phyloP scores from a whole-genome alignment of 352 stramenopile species.

The Pythium brachiatum region DNA sequence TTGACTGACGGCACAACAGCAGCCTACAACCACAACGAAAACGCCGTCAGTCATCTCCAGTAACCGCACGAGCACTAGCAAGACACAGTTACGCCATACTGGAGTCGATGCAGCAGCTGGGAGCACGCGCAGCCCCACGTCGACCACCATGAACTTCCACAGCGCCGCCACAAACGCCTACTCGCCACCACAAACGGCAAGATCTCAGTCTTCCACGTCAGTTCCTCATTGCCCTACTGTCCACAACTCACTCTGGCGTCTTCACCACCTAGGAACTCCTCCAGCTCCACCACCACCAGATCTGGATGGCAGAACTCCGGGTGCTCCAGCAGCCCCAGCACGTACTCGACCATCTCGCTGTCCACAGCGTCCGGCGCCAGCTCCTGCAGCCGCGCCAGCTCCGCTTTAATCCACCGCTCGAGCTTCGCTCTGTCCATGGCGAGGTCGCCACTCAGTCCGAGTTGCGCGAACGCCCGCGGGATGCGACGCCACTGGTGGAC shows the following conservation, averaged over 20 bases:
- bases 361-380: conserved; percentile 32
- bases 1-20: not conserved
- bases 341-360: conserved; percentile 62
- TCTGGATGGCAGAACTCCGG: conserved; percentile 72
- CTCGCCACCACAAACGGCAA: not conserved
- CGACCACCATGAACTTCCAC: conserved; percentile 73
- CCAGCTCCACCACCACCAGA: conserved; percentile 54
- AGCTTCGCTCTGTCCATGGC: conserved; percentile 23
- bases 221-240: not conserved
- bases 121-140: conserved; percentile 42
- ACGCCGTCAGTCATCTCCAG: not conserved
- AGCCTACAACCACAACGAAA: not conserved
- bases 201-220: not conserved
- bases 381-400: conserved; percentile 41
- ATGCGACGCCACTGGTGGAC: conserved; percentile 52
- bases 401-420: conserved; percentile 40
- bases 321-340: conserved; percentile 61
- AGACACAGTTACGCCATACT: not conserved
- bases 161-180: conserved; percentile 65
- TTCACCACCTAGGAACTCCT: conserved; percentile 56
- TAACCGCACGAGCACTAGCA: not conserved
- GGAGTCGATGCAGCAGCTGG: not conserved
- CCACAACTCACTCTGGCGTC: conserved; percentile 7
- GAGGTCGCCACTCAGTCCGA: conserved; percentile 24
- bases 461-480: conserved; percentile 36